Evolutionary conservation across 2,329 filamentous ascomycete genomes (phyloP), one percentile per base, ranked within the genome.

Genomic region (Juglanconis sp.): DNA sequence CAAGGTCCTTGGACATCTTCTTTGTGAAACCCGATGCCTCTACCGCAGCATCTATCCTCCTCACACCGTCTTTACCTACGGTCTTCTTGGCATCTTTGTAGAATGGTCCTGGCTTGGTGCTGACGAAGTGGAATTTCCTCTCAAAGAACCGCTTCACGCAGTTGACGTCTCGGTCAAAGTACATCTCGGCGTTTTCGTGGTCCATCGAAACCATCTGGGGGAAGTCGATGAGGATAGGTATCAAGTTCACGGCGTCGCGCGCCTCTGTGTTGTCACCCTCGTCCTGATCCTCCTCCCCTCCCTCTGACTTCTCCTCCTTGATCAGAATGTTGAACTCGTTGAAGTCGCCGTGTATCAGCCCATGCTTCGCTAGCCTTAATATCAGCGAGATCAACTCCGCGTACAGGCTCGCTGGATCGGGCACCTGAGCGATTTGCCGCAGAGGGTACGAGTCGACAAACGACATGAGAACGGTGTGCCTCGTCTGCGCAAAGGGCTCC

Each of bases 321-420:
- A 99, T 87, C 38, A 99, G 79, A 65, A 99, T 94, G 73, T 99
- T 99, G 82, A 99, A 99, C 74, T 99, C 96, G 78, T 99, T 99
- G 79, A 96, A 99, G 73, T 99, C 95, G 64, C 95, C 95, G 72
- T 99, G 95, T 63, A 99, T 99, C 52, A 99, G 79, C 6, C 95
- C 95, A 67, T 93, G 87, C 63, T 86, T 86, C 5, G 95, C 94
- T 46, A 99, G 81, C 34, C 87, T 85, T 48, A 99, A 79, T 59
- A 99, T 92, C 67, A 97, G 84, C 47, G 86, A 83, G 70, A 99
- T 96, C 38, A 99, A 79, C 63, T 98, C 92, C n/a, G 87, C 88
- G 72, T 99, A 99, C 5, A 99, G 81, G n/a, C 78, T 78, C 3
- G 92, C 90, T 0, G 94, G 92, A 66, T 97, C 85, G 36, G 92